Evolutionary conservation across 2,329 filamentous ascomycete species (phyloP).

Genomic region (Macrophomina pseudophaseolina): DNA sequence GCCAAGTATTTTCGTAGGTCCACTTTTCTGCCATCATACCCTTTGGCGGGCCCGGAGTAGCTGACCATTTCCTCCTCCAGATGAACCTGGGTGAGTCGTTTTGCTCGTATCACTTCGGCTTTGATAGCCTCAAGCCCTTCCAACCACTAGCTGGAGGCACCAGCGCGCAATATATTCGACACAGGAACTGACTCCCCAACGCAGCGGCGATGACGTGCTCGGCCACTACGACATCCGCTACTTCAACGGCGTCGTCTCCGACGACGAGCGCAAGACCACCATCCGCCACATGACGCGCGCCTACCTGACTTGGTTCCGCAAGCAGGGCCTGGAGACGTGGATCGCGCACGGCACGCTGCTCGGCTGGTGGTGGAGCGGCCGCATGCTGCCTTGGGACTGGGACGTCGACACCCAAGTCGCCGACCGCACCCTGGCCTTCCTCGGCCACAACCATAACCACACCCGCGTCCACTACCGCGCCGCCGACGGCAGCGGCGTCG

Average conservation of each 20-base stretch:
- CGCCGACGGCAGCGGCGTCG: conserved; percentile 41
- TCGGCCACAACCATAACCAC: conserved; percentile 71
- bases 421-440: conserved; percentile 66
- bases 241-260: conserved; percentile 67
- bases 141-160: not conserved
- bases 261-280: conserved; percentile 69
- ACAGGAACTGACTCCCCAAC: not conserved
- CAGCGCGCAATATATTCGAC: not conserved
- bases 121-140: not conserved
- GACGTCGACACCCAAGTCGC: conserved; percentile 83
- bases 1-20: conserved; percentile 25
- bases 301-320: conserved; percentile 71
- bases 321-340: conserved; percentile 77
- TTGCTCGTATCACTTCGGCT: not conserved
- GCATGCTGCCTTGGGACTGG: conserved; percentile 82
- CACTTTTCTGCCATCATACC: not conserved
- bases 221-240: conserved; percentile 78
- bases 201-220: conserved; percentile 56
- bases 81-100: conserved; percentile 25
- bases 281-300: conserved; percentile 74
- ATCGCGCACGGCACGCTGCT: conserved; percentile 83
- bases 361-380: conserved; percentile 87
- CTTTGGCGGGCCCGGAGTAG: not conserved
- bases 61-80: conserved; percentile 1
- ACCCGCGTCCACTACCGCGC: conserved; percentile 60